Conservation (phyloP, 306 rosid genomes). For the Senna siamea region DNA sequence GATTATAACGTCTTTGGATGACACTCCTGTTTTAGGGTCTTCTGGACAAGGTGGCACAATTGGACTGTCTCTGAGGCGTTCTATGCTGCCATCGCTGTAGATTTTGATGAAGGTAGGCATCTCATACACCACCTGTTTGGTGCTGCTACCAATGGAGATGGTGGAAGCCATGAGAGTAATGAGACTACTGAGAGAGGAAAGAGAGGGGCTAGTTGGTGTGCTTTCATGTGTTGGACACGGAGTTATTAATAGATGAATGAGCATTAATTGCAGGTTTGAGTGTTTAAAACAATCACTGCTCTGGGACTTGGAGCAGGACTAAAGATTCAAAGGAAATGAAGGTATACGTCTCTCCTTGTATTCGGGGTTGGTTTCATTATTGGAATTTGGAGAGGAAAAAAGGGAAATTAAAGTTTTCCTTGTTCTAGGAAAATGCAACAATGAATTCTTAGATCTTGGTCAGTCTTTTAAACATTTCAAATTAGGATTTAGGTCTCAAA, state of each 20-base stretch:
- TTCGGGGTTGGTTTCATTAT: too few species aligned
- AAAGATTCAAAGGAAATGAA: too few species aligned
- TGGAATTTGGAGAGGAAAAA: neutral
- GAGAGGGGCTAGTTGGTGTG: too few species aligned
- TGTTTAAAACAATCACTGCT: too few species aligned
- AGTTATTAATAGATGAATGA: neutral
- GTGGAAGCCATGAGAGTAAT: neutral
- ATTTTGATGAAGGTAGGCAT: conserved; percentile 15
- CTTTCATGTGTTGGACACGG: neutral
- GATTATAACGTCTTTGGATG: conserved; percentile 20
- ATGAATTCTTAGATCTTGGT: too few species aligned
- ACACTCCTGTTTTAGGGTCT: conserved; percentile 13
- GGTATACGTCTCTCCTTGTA: too few species aligned
- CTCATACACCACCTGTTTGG: neutral
- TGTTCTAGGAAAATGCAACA: too few species aligned
- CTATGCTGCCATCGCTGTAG: conserved; percentile 41
- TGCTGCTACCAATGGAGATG: neutral
- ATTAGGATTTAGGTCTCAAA: too few species aligned
- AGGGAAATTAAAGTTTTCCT: neutral
- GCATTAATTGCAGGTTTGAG: too few species aligned
- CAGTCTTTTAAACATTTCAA: too few species aligned
- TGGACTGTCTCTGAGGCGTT: conserved; percentile 28
- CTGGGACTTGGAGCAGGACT: too few species aligned
- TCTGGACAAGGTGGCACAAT: conserved; percentile 32
- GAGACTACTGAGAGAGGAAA: too few species aligned